Evolutionary conservation across 1,284 basidiomycete species (phyloP).

Genomic region (Pseudozyma tsukubaensis): DNA sequence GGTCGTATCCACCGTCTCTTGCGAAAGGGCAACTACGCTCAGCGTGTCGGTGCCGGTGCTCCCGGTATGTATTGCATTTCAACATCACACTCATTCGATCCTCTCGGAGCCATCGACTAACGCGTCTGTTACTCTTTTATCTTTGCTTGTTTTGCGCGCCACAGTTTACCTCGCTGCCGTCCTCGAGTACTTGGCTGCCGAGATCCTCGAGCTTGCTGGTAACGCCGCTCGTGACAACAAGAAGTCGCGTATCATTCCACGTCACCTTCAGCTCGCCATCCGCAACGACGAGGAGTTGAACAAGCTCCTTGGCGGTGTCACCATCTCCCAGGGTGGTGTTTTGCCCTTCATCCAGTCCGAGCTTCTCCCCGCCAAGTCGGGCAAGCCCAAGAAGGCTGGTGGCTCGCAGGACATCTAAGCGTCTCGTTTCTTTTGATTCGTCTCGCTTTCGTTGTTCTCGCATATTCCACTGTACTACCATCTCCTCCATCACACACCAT

Average conservation of each 20-base stretch:
- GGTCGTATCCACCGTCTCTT: constrained; percentile 95
- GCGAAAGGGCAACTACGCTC: constrained; percentile 85
- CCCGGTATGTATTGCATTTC: constrained; percentile 73
- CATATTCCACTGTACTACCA: constrained; percentile 34
- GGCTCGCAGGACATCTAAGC: constrained; percentile 67
- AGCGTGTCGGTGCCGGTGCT: constrained; percentile 79
- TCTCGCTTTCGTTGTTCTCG: constrained; percentile 22
- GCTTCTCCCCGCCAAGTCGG: constrained; percentile 78
- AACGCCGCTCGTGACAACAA: constrained; percentile 96
- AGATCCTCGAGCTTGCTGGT: constrained; percentile 91
- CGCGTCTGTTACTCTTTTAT: not conserved
- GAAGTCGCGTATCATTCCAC: constrained; percentile 95
- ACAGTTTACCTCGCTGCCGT: constrained; percentile 89
- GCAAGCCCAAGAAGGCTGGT: constrained; percentile 70
- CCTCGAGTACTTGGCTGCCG: constrained; percentile 88
- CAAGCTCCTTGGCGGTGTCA: constrained; percentile 72
- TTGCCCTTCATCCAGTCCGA: constrained; percentile 90
- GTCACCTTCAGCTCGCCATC: constrained; percentile 91
- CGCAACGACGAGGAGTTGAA: constrained; percentile 92
- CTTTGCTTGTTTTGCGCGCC: constrained; percentile 24
- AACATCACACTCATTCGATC: not conserved
- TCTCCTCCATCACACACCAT: constrained; percentile 1
- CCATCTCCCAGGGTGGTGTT: constrained; percentile 84
- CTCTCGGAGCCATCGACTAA: constrained; percentile 6
- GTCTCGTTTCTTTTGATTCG: constrained; percentile 9